These are phyloP conservation scores for Huntiella moniliformis DNA, from an alignment of 2,329 filamentous ascomycete genomes.

Conservation along the genomic window DNA sequence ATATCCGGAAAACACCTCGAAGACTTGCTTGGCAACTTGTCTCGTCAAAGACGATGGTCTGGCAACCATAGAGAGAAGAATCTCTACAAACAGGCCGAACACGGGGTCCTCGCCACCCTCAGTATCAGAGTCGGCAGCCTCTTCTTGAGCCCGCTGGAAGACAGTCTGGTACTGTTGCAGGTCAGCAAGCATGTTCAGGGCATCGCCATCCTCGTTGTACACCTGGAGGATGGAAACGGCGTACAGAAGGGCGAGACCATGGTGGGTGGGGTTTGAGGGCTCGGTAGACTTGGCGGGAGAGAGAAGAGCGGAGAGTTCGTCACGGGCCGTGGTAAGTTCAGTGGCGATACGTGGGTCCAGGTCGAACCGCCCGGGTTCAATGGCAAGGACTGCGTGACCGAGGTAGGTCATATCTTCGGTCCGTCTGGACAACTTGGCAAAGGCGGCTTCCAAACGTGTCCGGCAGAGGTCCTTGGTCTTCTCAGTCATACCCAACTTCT, in stretches of 20 bases:
- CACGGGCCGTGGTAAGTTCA: conserved; percentile 32
- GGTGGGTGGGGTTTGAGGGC: conserved; percentile 23
- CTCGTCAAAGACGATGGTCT: conserved; percentile 70
- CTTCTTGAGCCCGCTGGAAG: conserved; percentile 25
- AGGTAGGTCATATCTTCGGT: conserved; percentile 33
- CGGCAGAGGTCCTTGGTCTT: conserved; percentile 34
- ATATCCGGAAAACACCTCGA: conserved; percentile 59
- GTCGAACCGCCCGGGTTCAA: conserved; percentile 30
- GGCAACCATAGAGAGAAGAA: conserved; percentile 75
- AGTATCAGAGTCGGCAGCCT: conserved; percentile 16
- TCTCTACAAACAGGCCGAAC: conserved; percentile 54
- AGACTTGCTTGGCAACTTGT: conserved; percentile 74
- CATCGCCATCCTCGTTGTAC: conserved; percentile 77
- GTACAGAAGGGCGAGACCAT: conserved; percentile 63
- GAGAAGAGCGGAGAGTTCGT: conserved; percentile 33
- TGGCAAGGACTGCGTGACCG: conserved; percentile 33
- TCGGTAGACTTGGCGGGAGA: conserved; percentile 20
- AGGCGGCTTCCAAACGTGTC: conserved; percentile 36
- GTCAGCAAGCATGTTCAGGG: conserved; percentile 64
- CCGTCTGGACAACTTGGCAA: conserved; percentile 37
- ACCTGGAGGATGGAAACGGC: conserved; percentile 71
- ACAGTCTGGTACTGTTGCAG: conserved; percentile 50
- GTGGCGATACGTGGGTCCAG: conserved; percentile 37
- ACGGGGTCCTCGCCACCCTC: conserved; percentile 28
- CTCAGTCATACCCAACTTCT: conserved; percentile 28